Percentiles rank a stretch among this genome's conserved stretches.
phyloP scores from a whole-genome alignment of 805 yeast genomes.

The Candida pseudoglaebosa region DNA sequence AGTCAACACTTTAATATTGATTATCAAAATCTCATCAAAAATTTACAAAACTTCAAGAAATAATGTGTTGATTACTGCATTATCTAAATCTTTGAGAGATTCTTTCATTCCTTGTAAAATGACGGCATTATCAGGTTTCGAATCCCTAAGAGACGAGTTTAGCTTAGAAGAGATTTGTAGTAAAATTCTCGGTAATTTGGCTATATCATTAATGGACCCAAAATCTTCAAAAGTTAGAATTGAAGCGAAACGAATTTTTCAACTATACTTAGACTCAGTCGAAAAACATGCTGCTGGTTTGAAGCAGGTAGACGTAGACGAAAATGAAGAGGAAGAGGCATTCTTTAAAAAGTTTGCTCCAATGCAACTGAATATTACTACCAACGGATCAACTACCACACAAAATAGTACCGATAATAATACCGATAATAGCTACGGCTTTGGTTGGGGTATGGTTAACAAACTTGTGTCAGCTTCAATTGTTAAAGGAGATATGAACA shows the following conservation, averaged over 20 bases:
- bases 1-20: conserved; percentile 68
- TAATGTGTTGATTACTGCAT: conserved; percentile 82
- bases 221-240: conserved; percentile 60
- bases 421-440: conserved; percentile 11
- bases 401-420: conserved; percentile 1
- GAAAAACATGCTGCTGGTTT: conserved; percentile 34
- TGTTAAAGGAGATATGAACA: conserved; percentile 30
- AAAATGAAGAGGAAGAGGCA: conserved; percentile 35
- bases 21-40: conserved; percentile 59
- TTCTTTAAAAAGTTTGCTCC: conserved; percentile 29
- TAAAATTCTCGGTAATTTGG: conserved; percentile 77
- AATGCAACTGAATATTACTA: conserved; percentile 4
- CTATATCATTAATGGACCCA: conserved; percentile 77
- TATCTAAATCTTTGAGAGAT: conserved; percentile 78
- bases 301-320: conserved; percentile 33
- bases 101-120: conserved; percentile 69
- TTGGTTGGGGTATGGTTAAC: conserved; percentile 38
- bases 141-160: conserved; percentile 59
- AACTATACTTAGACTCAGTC: conserved; percentile 44
- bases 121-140: conserved; percentile 74
- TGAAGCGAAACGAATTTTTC: conserved; percentile 69
- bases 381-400: conserved; percentile 5
- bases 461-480: conserved; percentile 28
- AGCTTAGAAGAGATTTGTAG: conserved; percentile 73
- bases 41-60: conserved; percentile 56